These are phyloP conservation scores for Vitis rotundifolia DNA, from an alignment of 164 flowering plant genomes.

Conservation along the genomic window DNA sequence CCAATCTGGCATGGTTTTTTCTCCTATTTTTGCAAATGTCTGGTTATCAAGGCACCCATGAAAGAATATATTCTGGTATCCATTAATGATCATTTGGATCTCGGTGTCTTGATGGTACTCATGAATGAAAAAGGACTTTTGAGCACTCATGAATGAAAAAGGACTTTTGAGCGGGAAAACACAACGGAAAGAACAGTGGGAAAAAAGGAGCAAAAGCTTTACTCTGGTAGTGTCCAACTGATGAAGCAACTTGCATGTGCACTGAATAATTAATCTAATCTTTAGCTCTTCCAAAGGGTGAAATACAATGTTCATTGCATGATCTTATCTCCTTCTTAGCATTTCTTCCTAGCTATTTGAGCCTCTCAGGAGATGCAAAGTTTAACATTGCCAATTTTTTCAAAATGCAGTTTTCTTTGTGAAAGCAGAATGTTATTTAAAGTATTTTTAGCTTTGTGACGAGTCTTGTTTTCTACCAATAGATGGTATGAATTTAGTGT, in stretches of 20 bases:
- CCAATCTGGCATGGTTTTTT: too few species aligned
- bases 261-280: constrained; percentile 10
- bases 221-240: not conserved
- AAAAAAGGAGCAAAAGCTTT: not conserved
- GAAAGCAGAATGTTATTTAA: too few species aligned
- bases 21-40: not conserved
- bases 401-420: too few species aligned
- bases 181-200: not conserved
- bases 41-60: not conserved
- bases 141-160: not conserved
- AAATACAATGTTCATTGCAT: not conserved
- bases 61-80: not conserved
- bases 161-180: not conserved
- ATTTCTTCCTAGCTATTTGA: not conserved
- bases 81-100: not conserved
- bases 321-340: not conserved
- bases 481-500: too few species aligned
- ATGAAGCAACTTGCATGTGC: constrained; percentile 14
- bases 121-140: not conserved
- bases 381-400: too few species aligned
- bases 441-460: too few species aligned
- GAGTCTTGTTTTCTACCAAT: too few species aligned
- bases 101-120: too few species aligned
- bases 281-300: constrained; percentile 4
- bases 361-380: not conserved